Percentiles rank a stretch among this genome's conserved stretches.
Conservation (phyloP, 768 basidiomycete species). For the Lentinula raphanica region DNA sequence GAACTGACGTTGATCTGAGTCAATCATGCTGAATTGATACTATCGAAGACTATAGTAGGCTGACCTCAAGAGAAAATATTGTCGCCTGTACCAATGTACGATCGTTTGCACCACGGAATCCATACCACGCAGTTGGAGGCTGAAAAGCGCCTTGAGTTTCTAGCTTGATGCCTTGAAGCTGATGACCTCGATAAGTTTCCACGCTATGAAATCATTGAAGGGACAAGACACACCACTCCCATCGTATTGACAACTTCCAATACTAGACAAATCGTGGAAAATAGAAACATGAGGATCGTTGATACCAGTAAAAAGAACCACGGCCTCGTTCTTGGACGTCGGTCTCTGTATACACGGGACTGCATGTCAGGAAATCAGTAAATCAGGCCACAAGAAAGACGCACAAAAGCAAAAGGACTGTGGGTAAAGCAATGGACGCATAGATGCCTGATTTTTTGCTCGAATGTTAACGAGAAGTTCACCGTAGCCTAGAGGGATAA, state of each 20-base stretch:
- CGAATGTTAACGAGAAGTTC: too few species aligned
- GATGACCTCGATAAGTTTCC: too few species aligned
- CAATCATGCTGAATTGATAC: too few species aligned
- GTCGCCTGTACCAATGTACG: not conserved
- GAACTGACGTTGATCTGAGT: too few species aligned
- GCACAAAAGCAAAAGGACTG: not conserved
- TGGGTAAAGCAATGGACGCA: not conserved
- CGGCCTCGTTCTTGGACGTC: not conserved
- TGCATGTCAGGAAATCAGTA: too few species aligned
- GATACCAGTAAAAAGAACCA: not conserved
- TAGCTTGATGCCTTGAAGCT: not conserved
- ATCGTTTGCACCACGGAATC: not conserved
- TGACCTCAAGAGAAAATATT: not conserved
- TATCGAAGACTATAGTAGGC: too few species aligned
- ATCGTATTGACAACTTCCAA: not conserved
- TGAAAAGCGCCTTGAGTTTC: not conserved
- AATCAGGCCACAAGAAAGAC: too few species aligned
- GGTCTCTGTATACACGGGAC: not conserved
- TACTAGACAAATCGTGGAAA: not conserved
- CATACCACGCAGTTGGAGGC: not conserved
- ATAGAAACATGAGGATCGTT: not conserved
- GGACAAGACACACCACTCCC: not conserved
- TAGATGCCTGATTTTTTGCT: not conserved
- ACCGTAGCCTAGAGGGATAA: too few species aligned
- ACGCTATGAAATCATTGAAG: too few species aligned